Evolutionary conservation across 441 rosid genomes (phyloP).

Genomic region (Macaranga tanarius): DNA sequence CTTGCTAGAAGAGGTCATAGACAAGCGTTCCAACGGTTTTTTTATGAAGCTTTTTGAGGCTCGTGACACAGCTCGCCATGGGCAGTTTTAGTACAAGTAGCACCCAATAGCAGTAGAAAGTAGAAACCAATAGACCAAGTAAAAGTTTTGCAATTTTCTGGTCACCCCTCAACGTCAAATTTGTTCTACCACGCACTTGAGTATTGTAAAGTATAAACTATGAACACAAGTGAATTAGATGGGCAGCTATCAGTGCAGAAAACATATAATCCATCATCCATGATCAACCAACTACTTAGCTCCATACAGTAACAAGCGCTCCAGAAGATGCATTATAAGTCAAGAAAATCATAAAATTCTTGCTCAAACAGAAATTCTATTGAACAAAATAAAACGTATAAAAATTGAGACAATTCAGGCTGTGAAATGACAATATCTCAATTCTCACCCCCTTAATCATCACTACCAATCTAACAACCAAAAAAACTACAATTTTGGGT

Average conservation of each 20-base stretch:
- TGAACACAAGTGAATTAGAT: too few relatives aligned
- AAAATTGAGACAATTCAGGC: conserved; percentile 17
- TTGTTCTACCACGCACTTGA: neutral
- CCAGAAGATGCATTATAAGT: neutral
- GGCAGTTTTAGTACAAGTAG: too few relatives aligned
- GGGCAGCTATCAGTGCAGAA: neutral
- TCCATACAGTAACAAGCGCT: neutral
- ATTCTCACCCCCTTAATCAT: neutral
- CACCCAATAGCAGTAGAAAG: too few relatives aligned
- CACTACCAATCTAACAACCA: conserved; percentile 11
- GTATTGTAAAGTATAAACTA: neutral
- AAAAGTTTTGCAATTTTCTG: too few relatives aligned
- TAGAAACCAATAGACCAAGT: too few relatives aligned
- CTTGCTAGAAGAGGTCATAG: too few relatives aligned
- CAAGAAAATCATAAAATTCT: conserved; percentile 15
- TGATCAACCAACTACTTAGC: neutral
- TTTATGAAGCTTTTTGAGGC: too few relatives aligned
- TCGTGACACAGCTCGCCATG: too few relatives aligned
- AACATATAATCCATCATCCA: neutral
- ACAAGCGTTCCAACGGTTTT: too few relatives aligned
- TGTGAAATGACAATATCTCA: conserved; percentile 15
- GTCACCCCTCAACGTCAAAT: too few relatives aligned
- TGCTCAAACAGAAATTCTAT: conserved; percentile 19
- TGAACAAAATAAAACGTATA: conserved; percentile 14
- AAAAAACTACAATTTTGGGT: conserved; percentile 13